Percentiles rank a stretch among this genome's conserved stretches.
These are phyloP conservation scores for Cryptococcus jaspeensis DNA, from an alignment of 1,284 basidiomycete species.

Conservation along the genomic window DNA sequence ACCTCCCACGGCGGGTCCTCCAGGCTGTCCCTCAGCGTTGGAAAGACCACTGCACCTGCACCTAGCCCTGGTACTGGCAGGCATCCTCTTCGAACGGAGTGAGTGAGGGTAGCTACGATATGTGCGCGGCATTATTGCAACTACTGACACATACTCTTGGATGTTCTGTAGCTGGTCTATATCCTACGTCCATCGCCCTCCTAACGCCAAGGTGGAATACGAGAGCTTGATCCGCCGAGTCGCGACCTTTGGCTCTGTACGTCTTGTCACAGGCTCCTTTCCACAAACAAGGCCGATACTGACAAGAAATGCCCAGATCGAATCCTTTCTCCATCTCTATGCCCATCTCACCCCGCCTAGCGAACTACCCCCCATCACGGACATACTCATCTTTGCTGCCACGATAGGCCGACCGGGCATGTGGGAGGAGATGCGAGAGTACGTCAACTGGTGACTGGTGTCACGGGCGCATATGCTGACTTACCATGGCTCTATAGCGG, in stretches of 20 bases:
- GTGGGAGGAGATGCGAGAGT: constrained; percentile 53
- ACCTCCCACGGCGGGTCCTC: constrained; percentile 41
- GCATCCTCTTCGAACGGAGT: constrained; percentile 51
- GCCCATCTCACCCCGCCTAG: constrained; percentile 50
- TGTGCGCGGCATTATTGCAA: not conserved
- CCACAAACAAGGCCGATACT: not conserved
- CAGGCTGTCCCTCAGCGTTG: constrained; percentile 44
- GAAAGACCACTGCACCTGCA: constrained; percentile 23
- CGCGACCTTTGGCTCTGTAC: constrained; percentile 52
- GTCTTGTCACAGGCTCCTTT: constrained; percentile 6
- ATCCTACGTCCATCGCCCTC: constrained; percentile 51
- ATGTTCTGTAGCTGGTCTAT: constrained; percentile 53
- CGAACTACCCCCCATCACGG: constrained; percentile 50
- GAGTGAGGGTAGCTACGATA: constrained; percentile 15
- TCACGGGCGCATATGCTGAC: not conserved
- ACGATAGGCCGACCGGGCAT: constrained; percentile 49
- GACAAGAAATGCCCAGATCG: constrained; percentile 37
- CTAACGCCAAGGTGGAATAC: constrained; percentile 51
- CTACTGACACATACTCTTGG: too few species aligned
- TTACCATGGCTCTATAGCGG: constrained; percentile 21
- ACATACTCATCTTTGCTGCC: constrained; percentile 49
- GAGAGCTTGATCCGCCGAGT: constrained; percentile 52
- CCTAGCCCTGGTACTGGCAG: constrained; percentile 26
- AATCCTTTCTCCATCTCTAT: constrained; percentile 52
- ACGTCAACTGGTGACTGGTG: constrained; percentile 14